Percentiles rank a stretch among this genome's conserved stretches.
Evolutionary conservation across 2,329 filamentous ascomycete genomes (phyloP).

Genomic region (Arthroderma sp.): DNA sequence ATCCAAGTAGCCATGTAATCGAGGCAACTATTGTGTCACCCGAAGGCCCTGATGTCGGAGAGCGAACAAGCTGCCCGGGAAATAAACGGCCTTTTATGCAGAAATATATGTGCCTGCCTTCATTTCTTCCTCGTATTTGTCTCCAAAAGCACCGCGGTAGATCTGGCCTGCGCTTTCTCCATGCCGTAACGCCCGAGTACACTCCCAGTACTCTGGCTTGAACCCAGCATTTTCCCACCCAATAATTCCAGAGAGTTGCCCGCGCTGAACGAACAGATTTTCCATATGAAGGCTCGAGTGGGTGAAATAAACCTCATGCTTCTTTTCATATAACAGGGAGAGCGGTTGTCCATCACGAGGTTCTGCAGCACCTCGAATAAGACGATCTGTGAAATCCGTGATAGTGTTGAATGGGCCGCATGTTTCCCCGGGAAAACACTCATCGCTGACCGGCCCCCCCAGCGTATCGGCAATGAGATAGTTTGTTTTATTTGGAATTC

Average conservation of each 20-base stretch:
- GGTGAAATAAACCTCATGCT: slow-evolving; percentile 9
- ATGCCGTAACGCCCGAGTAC: slow-evolving; percentile 3
- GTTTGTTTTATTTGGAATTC: slow-evolving; percentile 6
- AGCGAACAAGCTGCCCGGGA: background rate
- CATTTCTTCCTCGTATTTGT: slow-evolving; percentile 7
- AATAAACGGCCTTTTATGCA: background rate
- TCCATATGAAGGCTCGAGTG: slow-evolving; percentile 8
- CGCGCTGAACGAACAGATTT: slow-evolving; percentile 7
- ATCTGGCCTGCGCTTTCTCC: background rate
- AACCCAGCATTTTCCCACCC: slow-evolving; percentile 9
- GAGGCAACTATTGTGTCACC: too few species aligned
- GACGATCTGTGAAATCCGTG: slow-evolving; percentile 7
- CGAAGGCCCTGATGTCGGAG: too few species aligned
- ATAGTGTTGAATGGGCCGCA: slow-evolving; percentile 9
- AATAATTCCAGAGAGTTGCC: slow-evolving; percentile 6
- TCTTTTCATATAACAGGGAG: slow-evolving; percentile 7
- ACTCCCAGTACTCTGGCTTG: slow-evolving; percentile 11
- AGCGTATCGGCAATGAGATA: slow-evolving; percentile 8
- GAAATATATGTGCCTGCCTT: slow-evolving; percentile 6
- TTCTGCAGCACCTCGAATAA: slow-evolving; percentile 4
- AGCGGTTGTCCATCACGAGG: slow-evolving; percentile 4
- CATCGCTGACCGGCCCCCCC: slow-evolving; percentile 6
- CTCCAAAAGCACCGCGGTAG: slow-evolving; percentile 5
- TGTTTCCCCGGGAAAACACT: slow-evolving; percentile 1
- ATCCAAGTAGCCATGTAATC: too few species aligned